Evolutionary conservation across 345 rosid species (phyloP), one percentile per base, ranked within the genome.

Genomic region (Melaleuca alternifolia): DNA sequence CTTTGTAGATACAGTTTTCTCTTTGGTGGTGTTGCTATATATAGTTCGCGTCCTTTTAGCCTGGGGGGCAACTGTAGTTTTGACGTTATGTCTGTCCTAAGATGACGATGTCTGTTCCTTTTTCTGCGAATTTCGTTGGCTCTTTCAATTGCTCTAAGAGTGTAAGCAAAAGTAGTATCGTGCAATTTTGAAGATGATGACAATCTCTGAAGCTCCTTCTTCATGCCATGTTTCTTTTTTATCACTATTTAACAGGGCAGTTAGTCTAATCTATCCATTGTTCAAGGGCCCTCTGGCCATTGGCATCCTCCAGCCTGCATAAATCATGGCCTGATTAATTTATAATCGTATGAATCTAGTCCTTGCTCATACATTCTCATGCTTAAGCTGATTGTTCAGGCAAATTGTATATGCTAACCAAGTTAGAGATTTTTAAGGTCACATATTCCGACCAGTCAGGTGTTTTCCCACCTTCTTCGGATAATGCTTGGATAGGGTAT

Each of bases 1-100:
- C 85, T n/a, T n/a, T 92, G 92, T 91, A 91, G 94, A 91, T 90
- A 86, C 93, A 87, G 90, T 92, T 89, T 89, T 90, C 91, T 88
- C 59, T 51, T 53, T 57, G 85, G 89, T 87, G 84, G 84, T 91
- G 88, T 85, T 87, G 86, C 84, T 91, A 87, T 85, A 86, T 87
- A 87, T 57, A 41, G 90, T 89, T 89, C 50, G 90, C 50, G 87
- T 91, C 90, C 1, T 65, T 65, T 65, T 65, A 65, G 77, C 77
- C 77, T 65, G 44, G 77, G 71, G 37, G 18, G 37, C 71, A 59
- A 59, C 71, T 59, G 90, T 89, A 59, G 90, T 86, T 89, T 86
- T 84, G 82, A 62, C 89, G 88, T 88, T 87, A 86, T 88, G 89
- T 76, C 75, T 76, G 90, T 33, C 86, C 23, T 44, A 44, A 44